Evolutionary conservation across 2,329 filamentous ascomycete species (phyloP), one percentile per base, ranked within the genome.

Genomic region (Elsinoe perseae): DNA sequence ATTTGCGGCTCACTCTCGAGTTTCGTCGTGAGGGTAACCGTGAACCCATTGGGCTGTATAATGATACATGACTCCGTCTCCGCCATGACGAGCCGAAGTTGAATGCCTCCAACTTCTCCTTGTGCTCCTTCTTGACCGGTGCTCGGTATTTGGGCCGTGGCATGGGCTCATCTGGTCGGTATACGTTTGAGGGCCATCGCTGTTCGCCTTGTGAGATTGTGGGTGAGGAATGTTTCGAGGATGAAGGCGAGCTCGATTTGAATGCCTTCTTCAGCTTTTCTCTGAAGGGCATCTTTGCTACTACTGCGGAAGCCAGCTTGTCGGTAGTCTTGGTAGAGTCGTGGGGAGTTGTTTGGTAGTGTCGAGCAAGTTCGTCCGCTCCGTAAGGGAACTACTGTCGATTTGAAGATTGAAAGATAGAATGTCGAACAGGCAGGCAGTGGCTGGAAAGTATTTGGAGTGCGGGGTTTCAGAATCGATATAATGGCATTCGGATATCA

Each of bases 111-210:
- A 78, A 69, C 46, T 71, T 69, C 61, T 74, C 74, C 64, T 75
- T 77, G 71, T 78, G 75, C 61, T 75, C 72, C 40, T 76, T 75
- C 57, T 72, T 72, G 40, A 76, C 75, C 8, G 73, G 72, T 23
- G 72, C 69, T 40, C 75, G 71, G 64, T 78, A 78, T 61, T 78
- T 78, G 16, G 74, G 66, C 20, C 72, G 70, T 3, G 75, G 75
- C 73, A 78, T 77, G 57, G 74, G 70, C 66, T 78, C 75, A 64
- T 75, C 75, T 5, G 75, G 75, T 64, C 74, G 72, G 67, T 77
- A 78, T 61, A 75, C 71, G 58, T 74, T 73, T 63, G 68, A 70
- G 18, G 74, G 70, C 62, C 67, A 71, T 59, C 69, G 66, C 61
- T 59, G 57, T 57, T 56, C 54, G 38, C 14, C 30, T 57, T 63